Conservation (phyloP, 2,329 filamentous ascomycete genomes). For the Raffaelea deltoideospora region DNA sequence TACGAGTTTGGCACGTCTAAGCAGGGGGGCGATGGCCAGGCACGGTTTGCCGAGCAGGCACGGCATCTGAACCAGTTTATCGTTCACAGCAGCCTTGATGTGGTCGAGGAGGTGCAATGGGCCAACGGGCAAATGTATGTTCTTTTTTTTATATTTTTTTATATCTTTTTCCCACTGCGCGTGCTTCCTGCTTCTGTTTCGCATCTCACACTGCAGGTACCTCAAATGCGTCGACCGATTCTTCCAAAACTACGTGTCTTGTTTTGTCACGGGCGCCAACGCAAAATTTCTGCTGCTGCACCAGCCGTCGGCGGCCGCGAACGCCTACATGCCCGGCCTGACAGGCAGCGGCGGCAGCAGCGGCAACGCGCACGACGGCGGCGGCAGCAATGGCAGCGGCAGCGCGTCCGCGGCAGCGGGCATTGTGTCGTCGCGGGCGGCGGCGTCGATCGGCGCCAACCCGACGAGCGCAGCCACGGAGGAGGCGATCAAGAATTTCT, state of each 20-base stretch:
- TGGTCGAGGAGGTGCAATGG: conserved; percentile 96
- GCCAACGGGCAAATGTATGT: conserved; percentile 64
- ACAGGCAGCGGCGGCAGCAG: conserved; percentile 8
- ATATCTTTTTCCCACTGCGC: neutral
- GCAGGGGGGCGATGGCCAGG: conserved; percentile 81
- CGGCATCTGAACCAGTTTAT: conserved; percentile 96
- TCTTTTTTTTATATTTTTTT: neutral
- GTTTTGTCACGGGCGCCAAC: conserved; percentile 85
- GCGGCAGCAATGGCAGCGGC: no score
- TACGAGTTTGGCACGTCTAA: conserved; percentile 95
- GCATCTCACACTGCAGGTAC: conserved; percentile 47
- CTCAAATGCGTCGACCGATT: conserved; percentile 95
- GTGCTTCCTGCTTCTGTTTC: neutral
- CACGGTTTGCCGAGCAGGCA: conserved; percentile 77
- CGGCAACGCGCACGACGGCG: no score
- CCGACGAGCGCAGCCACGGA: conserved; percentile 82
- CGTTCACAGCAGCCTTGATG: conserved; percentile 82
- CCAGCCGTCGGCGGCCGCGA: conserved; percentile 38
- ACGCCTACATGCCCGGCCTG: conserved; percentile 9
- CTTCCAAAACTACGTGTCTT: conserved; percentile 88
- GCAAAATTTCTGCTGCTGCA: conserved; percentile 91
- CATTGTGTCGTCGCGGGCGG: conserved; percentile 32
- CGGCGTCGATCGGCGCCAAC: conserved; percentile 64
- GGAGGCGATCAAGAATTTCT: conserved; percentile 90
- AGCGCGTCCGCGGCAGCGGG: conserved; percentile 18